Conservation (phyloP, 73 alveolate genomes). For the Uronychia binucleata region DNA sequence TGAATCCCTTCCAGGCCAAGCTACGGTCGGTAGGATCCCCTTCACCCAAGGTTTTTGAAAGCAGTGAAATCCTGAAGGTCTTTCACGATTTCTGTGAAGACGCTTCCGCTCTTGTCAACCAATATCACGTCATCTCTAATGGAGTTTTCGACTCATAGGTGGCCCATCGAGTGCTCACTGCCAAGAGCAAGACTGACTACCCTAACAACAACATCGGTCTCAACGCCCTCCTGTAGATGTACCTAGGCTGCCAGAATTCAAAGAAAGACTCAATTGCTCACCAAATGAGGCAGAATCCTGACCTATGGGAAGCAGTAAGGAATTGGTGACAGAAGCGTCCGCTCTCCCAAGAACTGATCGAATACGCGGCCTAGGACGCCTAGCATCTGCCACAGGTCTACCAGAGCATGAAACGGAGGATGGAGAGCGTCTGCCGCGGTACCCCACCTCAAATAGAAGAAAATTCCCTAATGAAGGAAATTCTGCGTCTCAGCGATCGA, state of each 20-base stretch:
- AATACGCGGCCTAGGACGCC: slow-evolving; percentile 61
- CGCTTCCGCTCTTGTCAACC: slow-evolving; percentile 52
- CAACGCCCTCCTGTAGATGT: slow-evolving; percentile 26
- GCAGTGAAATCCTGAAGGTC: slow-evolving; percentile 38
- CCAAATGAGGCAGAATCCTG: slow-evolving; percentile 48
- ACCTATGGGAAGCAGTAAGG: slow-evolving; percentile 35
- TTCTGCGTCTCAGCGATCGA: too few relatives aligned
- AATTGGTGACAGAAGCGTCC: slow-evolving; percentile 28
- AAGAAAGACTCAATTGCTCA: slow-evolving; percentile 30
- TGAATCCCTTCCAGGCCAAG: slow-evolving; percentile 36
- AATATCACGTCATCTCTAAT: slow-evolving; percentile 18
- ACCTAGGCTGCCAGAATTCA: slow-evolving; percentile 38
- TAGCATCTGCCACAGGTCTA: slow-evolving; percentile 43
- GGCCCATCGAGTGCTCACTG: slow-evolving; percentile 7
- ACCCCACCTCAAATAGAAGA: too few relatives aligned
- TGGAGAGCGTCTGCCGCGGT: too few relatives aligned
- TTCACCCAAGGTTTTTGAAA: slow-evolving; percentile 20
- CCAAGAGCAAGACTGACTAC: not conserved
- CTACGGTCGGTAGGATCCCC: slow-evolving; percentile 15
- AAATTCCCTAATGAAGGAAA: too few relatives aligned
- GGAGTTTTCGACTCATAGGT: slow-evolving; percentile 31
- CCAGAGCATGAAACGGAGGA: too few relatives aligned
- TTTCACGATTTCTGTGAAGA: slow-evolving; percentile 71
- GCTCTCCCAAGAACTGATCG: slow-evolving; percentile 56
- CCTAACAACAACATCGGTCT: slow-evolving; percentile 52